phyloP scores from a whole-genome alignment of 2,329 filamentous ascomycete species.

The Ceratocystis colombiana region DNA sequence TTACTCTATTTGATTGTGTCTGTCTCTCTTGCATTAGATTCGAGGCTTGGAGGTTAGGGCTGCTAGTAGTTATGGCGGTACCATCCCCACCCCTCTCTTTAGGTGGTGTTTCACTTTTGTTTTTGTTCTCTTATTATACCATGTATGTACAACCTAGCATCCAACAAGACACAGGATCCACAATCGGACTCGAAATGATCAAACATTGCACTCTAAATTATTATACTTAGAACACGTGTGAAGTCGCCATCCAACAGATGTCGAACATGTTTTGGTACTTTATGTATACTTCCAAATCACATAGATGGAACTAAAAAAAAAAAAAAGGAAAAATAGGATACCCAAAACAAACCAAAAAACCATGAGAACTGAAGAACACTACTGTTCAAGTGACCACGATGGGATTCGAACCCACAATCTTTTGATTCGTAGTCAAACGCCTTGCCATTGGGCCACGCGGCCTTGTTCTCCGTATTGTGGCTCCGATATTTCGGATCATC shows the following conservation, averaged over 20 bases:
- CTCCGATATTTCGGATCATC: neutral
- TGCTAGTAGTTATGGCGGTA: too few species aligned
- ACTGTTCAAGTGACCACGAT: conserved; percentile 18
- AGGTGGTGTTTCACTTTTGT: neutral
- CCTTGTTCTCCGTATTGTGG: neutral
- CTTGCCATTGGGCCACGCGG: conserved; percentile 25
- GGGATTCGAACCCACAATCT: conserved; percentile 25
- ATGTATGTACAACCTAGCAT: neutral
- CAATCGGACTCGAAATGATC: neutral
- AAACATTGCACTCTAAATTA: neutral
- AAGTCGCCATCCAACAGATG: neutral
- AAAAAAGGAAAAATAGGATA: neutral
- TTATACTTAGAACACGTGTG: neutral
- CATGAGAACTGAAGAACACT: neutral
- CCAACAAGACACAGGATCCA: neutral
- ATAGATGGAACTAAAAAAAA: neutral
- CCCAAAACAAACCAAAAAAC: neutral
- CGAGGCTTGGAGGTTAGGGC: neutral
- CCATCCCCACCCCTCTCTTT: neutral
- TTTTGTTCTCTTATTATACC: conserved; percentile 1
- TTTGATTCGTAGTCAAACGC: conserved; percentile 25
- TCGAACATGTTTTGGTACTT: too few species aligned
- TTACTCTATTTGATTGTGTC: neutral
- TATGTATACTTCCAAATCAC: neutral
- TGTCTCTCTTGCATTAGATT: neutral